Evolutionary conservation across 2,329 filamentous ascomycete genomes (phyloP).

Genomic region (Cercospora sesami): DNA sequence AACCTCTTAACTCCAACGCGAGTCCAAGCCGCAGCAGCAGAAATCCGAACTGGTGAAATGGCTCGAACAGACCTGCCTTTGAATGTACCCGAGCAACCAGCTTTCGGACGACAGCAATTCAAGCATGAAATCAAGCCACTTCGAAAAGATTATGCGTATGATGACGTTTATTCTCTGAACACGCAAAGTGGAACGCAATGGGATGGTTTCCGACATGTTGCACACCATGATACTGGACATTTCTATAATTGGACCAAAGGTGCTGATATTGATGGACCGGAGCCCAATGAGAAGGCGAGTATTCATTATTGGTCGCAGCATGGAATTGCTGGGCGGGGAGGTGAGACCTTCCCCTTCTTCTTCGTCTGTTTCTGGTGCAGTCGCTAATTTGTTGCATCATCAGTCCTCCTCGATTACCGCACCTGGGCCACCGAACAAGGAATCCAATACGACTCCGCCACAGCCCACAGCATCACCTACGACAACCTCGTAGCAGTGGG

Average conservation of each 20-base stretch:
- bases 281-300: conserved; percentile 46
- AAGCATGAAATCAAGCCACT: conserved; percentile 55
- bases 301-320: conserved; percentile 51
- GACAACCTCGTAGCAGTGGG: conserved; percentile 59
- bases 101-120: conserved; percentile 55
- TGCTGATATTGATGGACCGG: conserved; percentile 43
- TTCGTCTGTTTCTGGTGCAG: not conserved
- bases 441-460: conserved; percentile 46
- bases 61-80: conserved; percentile 58
- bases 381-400: too few relatives aligned
- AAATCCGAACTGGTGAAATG: conserved; percentile 58
- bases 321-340: conserved; percentile 47
- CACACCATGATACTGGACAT: conserved; percentile 41
- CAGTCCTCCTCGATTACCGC: conserved; percentile 48
- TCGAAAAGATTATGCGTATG: conserved; percentile 41
- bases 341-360: not conserved
- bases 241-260: conserved; percentile 49
- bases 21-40: conserved; percentile 54
- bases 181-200: conserved; percentile 50
- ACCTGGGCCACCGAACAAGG: conserved; percentile 46
- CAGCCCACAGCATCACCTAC: conserved; percentile 46
- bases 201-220: conserved; percentile 50
- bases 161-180: conserved; percentile 47
- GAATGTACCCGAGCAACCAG: conserved; percentile 54
- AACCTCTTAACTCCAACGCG: conserved; percentile 59